Percentiles rank a stretch among this genome's conserved stretches.
Conservation (phyloP, 73 alveolate genomes). For the Tetrahymena elliotti region DNA sequence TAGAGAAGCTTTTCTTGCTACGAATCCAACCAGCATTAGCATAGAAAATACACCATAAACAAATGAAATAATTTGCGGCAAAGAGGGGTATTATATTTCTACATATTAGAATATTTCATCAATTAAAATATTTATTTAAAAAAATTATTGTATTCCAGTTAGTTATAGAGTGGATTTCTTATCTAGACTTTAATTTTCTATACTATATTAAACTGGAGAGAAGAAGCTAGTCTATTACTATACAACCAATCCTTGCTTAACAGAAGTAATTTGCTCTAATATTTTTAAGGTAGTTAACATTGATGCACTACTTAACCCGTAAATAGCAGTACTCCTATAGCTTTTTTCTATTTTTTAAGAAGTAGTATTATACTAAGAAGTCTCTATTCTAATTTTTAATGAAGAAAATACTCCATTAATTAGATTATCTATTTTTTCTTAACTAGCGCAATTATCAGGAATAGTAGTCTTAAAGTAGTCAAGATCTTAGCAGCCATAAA, state of each 20-base stretch:
- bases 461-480: background rate
- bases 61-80: background rate
- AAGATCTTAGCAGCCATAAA: background rate
- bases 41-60: background rate
- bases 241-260: background rate
- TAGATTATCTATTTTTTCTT: background rate
- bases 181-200: background rate
- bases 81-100: background rate
- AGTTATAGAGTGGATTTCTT: background rate
- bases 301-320: background rate
- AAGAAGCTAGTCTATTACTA: background rate
- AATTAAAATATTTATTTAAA: too few relatives aligned
- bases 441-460: background rate
- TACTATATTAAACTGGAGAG: background rate
- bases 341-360: background rate
- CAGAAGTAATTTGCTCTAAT: background rate
- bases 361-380: background rate
- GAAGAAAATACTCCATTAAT: background rate
- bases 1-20: background rate
- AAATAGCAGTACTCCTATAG: background rate
- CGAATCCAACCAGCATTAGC: background rate
- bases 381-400: background rate
- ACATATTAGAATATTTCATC: background rate
- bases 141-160: background rate
- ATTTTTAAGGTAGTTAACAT: background rate